These are phyloP conservation scores for Punctularia strigosozonata DNA, from an alignment of 768 basidiomycete genomes.

Conservation along the genomic window DNA sequence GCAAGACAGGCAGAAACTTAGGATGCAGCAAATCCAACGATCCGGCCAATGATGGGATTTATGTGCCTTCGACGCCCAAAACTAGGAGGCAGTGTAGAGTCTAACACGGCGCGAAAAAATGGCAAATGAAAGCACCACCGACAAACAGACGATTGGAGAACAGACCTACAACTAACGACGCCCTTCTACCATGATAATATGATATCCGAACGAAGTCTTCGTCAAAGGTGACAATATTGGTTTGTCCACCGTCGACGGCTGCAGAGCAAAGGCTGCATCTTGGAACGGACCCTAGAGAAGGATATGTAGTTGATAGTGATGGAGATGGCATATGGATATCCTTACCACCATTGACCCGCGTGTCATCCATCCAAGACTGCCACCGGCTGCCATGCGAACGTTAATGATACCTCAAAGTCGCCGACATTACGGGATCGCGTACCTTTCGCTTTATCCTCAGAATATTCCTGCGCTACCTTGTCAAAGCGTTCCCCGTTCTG, in stretches of 20 bases:
- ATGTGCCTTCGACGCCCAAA: too few species aligned
- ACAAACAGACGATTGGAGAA: too few species aligned
- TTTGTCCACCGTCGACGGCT: slow-evolving; percentile 73
- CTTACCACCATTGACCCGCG: slow-evolving; percentile 77
- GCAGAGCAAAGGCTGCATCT: slow-evolving; percentile 76
- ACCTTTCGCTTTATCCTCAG: slow-evolving; percentile 89
- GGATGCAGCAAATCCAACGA: too few species aligned
- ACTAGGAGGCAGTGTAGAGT: too few species aligned
- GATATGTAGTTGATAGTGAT: not conserved
- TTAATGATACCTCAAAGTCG: not conserved
- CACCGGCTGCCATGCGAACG: slow-evolving; percentile 43
- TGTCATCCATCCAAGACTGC: slow-evolving; percentile 79
- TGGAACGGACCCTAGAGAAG: slow-evolving; percentile 55
- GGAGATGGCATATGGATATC: slow-evolving; percentile 2
- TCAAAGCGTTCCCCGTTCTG: slow-evolving; percentile 76
- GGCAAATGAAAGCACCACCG: too few species aligned
- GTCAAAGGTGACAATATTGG: slow-evolving; percentile 61
- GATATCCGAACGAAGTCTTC: slow-evolving; percentile 79
- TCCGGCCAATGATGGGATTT: too few species aligned
- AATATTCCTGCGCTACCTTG: slow-evolving; percentile 84
- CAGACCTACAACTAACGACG: too few species aligned
- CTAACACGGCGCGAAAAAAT: too few species aligned
- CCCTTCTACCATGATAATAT: slow-evolving; percentile 88
- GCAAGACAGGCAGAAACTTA: too few species aligned
- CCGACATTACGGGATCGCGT: slow-evolving; percentile 1